Evolutionary conservation across 345 rosid species (phyloP), one percentile per base, ranked within the genome.

Genomic region (Atalantia buxifolia): DNA sequence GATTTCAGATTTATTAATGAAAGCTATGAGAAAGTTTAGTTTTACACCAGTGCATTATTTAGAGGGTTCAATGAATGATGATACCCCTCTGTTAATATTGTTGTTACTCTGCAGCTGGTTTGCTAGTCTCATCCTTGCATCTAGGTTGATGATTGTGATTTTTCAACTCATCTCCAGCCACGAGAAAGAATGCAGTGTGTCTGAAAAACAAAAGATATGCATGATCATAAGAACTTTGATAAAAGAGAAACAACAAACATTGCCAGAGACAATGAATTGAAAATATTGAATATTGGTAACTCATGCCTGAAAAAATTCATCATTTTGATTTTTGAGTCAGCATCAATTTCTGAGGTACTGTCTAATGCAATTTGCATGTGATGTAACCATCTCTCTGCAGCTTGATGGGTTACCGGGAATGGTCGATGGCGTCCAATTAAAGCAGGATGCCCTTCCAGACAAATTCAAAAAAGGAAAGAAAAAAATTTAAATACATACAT

Each of bases 181-280:
- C 98, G 40, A 94, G 97, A 84, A 92, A 92, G 88, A 89, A 92
- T 4, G 98, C 96, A 0, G 97, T 92, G 84, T 92, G 98, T 88
- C 98, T 92, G 87, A 71, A 74, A 76, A 65, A 63, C 78, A 75
- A 6, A 72, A 28, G 38, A 74, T 9, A 28, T 28, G 50, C 24
- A 38, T 33, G 19, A 63, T 35, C 42, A 16, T 50, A 65, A 72
- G 63, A 45, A 28, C 45, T 45, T 63, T 38, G 45, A 65, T 60
- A 48, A 22, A 66, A 63, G 22, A 38, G 33, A 66, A 66, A 73
- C 72, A 65, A 66, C 12, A 72, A 53, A 45, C 38, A 28, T n/a
- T 7, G n/a, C 4, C 4, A 18, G 22, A 76, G 64, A 24, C 1
- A 4, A 10, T 12, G 27, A 55, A 53, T 12, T 33, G 55, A 76